Percentiles rank a stretch among this genome's conserved stretches.
Evolutionary conservation across 495 filamentous ascomycete species (phyloP).

Genomic region (Amorphotheca resinae): DNA sequence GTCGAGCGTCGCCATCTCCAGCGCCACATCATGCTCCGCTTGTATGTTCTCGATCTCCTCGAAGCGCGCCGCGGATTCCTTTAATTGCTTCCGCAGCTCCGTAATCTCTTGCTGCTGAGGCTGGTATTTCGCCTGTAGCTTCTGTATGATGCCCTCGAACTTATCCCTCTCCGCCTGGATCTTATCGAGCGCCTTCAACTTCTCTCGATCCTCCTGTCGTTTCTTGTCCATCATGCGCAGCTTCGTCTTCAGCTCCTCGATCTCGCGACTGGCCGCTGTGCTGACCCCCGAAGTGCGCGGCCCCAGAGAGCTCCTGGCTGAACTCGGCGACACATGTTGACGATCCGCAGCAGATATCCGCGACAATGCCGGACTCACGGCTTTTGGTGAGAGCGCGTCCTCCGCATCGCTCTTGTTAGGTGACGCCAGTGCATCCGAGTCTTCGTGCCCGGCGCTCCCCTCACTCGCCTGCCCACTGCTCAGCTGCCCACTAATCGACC

Average conservation of each 20-base stretch:
- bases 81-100: conserved; percentile 62
- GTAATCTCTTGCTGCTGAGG: conserved; percentile 70
- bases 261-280: conserved; percentile 44
- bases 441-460: conserved; percentile 22
- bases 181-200: conserved; percentile 64
- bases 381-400: conserved; percentile 30
- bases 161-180: conserved; percentile 71
- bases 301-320: conserved; percentile 20
- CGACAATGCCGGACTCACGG: conserved; percentile 33
- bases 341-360: conserved; percentile 33
- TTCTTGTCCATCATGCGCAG: conserved; percentile 72
- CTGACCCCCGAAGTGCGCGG: conserved; percentile 21
- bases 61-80: conserved; percentile 56
- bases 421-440: conserved; percentile 22
- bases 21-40: conserved; percentile 66
- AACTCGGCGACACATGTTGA: conserved; percentile 27
- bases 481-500: conserved; percentile 26
- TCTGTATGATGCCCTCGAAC: conserved; percentile 82
- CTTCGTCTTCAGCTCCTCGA: conserved; percentile 70
- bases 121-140: conserved; percentile 80
- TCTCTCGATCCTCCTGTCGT: conserved; percentile 74
- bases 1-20: conserved; percentile 84
- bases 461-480: conserved; percentile 23
- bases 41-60: conserved; percentile 58
- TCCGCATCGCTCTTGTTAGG: conserved; percentile 20